Evolutionary conservation across 108 stramenopile genomes (phyloP), one percentile per base, ranked within the genome.

Genomic region (Parietichytrium sp.): DNA sequence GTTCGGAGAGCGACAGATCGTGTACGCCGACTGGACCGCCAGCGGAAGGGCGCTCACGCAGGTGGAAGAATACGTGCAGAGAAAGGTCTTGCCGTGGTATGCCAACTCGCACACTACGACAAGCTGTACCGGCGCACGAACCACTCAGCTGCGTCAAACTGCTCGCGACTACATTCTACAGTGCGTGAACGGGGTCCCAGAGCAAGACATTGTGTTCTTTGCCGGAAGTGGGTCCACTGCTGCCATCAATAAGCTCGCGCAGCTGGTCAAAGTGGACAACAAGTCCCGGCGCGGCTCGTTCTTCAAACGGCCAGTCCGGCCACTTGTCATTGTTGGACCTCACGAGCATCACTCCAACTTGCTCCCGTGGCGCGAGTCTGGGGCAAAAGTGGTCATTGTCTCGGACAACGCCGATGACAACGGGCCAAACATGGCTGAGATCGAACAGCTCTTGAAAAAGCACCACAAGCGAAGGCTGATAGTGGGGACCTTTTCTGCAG

Each of bases 291-390:
- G n/a, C n/a, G n/a, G n/a, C n/a, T n/a, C n/a, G n/a, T n/a, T n/a
- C n/a, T n/a, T n/a, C n/a, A n/a, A n/a, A n/a, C n/a, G n/a, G n/a
- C n/a, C n/a, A n/a, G n/a, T n/a, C n/a, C n/a, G n/a, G n/a, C 83
- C 83, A 2, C 86, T 96, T 3, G 90, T 97, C 13, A 91, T 98
- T 82, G 86, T 93, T 25, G 93, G 96, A 4, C 95, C 96, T 12
- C 96, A 93, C 72, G 96, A 95, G 85, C 98, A 98, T 84, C 98
- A 98, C 82, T 95, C 95, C 55, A 97, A 96, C 84, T 79, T 98
- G 48, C 82, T 98, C 6, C 96, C 96, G 3, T 98, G 96, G 96
- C 82, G 96, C 79, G 98, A 98, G 87, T 88, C 83, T 54, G 87
- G 83, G 33, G 86, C 82, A 3, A 83, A 88, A 33, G 85, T 87